phyloP scores from a whole-genome alignment of 768 basidiomycete species.

The Leucosporidium yakuticum region DNA sequence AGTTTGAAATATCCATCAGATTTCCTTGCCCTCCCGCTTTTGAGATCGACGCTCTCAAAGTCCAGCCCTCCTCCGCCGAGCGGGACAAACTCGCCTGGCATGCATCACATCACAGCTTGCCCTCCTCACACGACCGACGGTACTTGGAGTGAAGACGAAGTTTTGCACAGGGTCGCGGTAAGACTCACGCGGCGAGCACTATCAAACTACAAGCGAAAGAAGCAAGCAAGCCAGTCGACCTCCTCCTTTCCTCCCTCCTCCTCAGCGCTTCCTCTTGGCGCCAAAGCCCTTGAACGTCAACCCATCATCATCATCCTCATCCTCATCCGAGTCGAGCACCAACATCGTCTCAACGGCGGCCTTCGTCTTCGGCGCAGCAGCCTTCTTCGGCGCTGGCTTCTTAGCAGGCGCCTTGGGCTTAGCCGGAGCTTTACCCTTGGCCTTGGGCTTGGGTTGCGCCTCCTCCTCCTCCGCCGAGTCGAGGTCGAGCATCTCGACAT shows the following conservation, averaged over 20 bases:
- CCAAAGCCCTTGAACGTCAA: conserved; percentile 7
- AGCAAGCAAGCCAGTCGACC: not conserved
- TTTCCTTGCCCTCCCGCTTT: too few relatives aligned
- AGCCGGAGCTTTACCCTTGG: not conserved
- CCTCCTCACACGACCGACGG: too few relatives aligned
- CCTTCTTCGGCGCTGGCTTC: not conserved
- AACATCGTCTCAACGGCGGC: not conserved
- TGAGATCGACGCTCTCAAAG: too few relatives aligned
- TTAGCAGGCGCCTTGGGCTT: not conserved
- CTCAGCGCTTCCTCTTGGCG: conserved; percentile 2
- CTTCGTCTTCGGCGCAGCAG: not conserved
- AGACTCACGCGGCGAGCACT: too few relatives aligned
- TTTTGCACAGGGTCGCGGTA: too few relatives aligned
- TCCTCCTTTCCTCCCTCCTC: not conserved
- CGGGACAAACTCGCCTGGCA: too few relatives aligned
- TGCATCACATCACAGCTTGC: too few relatives aligned
- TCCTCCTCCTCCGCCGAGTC: conserved; percentile 16
- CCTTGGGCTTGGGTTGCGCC: not conserved
- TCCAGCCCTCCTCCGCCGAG: too few relatives aligned
- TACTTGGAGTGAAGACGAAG: too few relatives aligned
- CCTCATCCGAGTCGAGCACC: not conserved
- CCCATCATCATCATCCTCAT: not conserved
- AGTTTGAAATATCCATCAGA: too few relatives aligned
- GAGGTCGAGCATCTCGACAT: conserved; percentile 10
- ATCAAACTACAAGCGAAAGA: not conserved